Evolutionary conservation across 2,329 filamentous ascomycete genomes (phyloP), one percentile per base, ranked within the genome.

Genomic region (Seiridium unicorne): DNA sequence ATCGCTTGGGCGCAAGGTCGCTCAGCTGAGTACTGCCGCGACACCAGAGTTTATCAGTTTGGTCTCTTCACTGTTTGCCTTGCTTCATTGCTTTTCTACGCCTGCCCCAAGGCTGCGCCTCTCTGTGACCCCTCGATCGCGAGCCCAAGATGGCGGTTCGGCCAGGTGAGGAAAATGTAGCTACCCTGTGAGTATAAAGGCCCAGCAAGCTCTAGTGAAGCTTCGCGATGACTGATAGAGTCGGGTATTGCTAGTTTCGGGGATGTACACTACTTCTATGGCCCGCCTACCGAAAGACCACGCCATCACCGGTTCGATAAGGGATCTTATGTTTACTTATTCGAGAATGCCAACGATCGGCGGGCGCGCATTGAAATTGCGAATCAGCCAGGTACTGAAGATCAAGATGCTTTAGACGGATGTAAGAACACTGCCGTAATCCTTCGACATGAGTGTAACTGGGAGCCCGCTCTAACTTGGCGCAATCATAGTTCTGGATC

Each of bases 301-400:
- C 85, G 82, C n/a, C 91, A 93, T 73, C 89, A 93, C 73, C 87
- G 90, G 56, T 93, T 94, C 73, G 88, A 92, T 73, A 90, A 90
- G 72, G 84, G 87, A 51, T 93, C 89, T 6, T 93, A 93, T 72
- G 84, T 93, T 60, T 93, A 93, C 70, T 79, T 93, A 5, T 93
- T 92, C 72, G 89, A 93, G 73, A 89, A 91, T 70, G 83, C 89
- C 10, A 79, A 79, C 62, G 84, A 88, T 66, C 81, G 86, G 62
- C 82, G 85, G 62, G 89, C 89, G 64, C 88, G 90, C 65, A 78
- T 93, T 64, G 91, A 93, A 74, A 79, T 93, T 63, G 90, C 90
- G 48, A 94, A 93, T 69, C 80, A 88, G 66, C 84, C 89, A 7
- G 90, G 90, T 57, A 89, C 86, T 3, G 84, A 89, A 1, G 83